Evolutionary conservation across 2,329 filamentous ascomycete species (phyloP).

Genomic region (Aureobasidium sp.): DNA sequence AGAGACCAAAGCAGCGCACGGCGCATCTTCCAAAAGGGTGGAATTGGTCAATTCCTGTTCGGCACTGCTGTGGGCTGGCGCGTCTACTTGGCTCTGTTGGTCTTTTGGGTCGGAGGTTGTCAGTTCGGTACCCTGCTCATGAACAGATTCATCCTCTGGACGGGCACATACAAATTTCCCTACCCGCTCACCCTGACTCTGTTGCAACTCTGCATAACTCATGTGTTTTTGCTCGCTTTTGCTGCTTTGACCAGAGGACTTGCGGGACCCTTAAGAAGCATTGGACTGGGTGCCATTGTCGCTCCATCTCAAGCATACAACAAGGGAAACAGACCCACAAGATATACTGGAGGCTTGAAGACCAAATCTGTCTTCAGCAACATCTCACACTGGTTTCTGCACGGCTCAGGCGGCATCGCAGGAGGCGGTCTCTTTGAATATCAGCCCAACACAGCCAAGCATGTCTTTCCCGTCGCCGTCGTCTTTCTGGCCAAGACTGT

Average conservation of each 20-base stretch:
- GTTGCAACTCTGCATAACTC: slow-evolving; percentile 45
- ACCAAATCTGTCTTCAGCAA: slow-evolving; percentile 19
- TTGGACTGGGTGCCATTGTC: slow-evolving; percentile 40
- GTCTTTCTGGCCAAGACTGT: slow-evolving; percentile 46
- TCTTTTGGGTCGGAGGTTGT: slow-evolving; percentile 43
- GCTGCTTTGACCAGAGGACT: slow-evolving; percentile 44
- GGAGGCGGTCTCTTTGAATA: slow-evolving; percentile 51
- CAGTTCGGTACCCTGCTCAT: slow-evolving; percentile 43
- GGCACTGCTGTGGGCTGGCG: slow-evolving; percentile 43
- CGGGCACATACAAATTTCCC: slow-evolving; percentile 34
- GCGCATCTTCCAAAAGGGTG: slow-evolving; percentile 31
- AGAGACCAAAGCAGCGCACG: slow-evolving; percentile 22
- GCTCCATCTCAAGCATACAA: slow-evolving; percentile 32
- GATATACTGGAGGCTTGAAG: slow-evolving; percentile 21
- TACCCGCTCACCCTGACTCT: slow-evolving; percentile 47
- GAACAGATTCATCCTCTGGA: slow-evolving; percentile 47
- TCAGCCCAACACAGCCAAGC: slow-evolving; percentile 40
- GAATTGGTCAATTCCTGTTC: slow-evolving; percentile 44
- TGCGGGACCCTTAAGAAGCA: slow-evolving; percentile 33
- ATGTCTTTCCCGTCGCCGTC: slow-evolving; percentile 43
- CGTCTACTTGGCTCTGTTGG: slow-evolving; percentile 41
- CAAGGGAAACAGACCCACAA: slow-evolving; percentile 15
- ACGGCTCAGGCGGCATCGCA: slow-evolving; percentile 43
- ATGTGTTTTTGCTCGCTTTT: slow-evolving; percentile 41
- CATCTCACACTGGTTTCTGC: slow-evolving; percentile 32